Conservation (phyloP, 768 basidiomycete genomes). For the Ramaria sp. region DNA sequence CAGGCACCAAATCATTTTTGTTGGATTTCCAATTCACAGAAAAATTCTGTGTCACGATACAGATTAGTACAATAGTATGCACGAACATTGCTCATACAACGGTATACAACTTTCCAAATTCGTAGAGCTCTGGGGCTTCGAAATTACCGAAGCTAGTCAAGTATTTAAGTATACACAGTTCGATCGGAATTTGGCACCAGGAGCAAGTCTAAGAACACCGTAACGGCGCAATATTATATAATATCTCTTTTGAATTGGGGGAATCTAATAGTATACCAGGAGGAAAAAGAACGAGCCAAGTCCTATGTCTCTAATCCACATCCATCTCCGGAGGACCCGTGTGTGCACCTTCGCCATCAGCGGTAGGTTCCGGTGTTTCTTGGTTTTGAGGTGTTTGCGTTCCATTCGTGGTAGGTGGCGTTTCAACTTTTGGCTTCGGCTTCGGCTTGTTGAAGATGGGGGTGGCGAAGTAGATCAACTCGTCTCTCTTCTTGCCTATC, state of each 20-base stretch:
- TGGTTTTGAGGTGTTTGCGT: conserved; percentile 40
- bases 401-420: conserved; percentile 38
- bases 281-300: background rate
- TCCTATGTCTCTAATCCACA: conserved; percentile 48
- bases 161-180: background rate
- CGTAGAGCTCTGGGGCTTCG: too few species aligned
- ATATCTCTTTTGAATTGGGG: background rate
- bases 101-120: too few species aligned
- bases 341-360: conserved; percentile 23
- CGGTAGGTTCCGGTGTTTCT: conserved; percentile 16
- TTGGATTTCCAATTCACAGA: too few species aligned
- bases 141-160: too few species aligned
- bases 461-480: conserved; percentile 79
- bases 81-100: too few species aligned
- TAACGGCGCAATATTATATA: too few species aligned
- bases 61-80: too few species aligned
- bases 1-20: too few species aligned
- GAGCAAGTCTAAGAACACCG: too few species aligned
- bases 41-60: too few species aligned
- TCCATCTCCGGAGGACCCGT: conserved; percentile 72
- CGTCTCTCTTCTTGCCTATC: conserved; percentile 85
- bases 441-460: conserved; percentile 89
- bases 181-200: background rate
- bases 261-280: conserved; percentile 1
- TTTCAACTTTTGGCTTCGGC: conserved; percentile 71